Percentiles rank a stretch among this genome's conserved stretches.
phyloP scores from a whole-genome alignment of 1,284 basidiomycete genomes.

The Leccinum angustisporum region DNA sequence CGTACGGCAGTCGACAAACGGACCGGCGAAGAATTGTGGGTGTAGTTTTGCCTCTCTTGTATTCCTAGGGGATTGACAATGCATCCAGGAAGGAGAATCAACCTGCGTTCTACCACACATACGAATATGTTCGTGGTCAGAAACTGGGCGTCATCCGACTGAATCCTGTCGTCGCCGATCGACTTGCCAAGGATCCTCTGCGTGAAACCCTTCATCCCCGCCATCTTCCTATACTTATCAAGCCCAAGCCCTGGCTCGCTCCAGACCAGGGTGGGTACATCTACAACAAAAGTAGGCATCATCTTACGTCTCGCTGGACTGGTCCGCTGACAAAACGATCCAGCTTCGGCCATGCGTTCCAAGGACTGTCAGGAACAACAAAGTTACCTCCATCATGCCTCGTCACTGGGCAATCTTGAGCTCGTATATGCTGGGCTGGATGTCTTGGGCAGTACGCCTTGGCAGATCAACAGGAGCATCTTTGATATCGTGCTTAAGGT shows the following conservation, averaged over 20 bases:
- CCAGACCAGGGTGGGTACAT: slow-evolving; percentile 86
- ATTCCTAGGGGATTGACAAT: not conserved
- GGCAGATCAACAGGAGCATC: slow-evolving; percentile 82
- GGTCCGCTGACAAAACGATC: slow-evolving; percentile 5
- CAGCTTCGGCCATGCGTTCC: slow-evolving; percentile 85
- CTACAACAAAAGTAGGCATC: slow-evolving; percentile 63
- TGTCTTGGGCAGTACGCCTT: slow-evolving; percentile 88
- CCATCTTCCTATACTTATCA: slow-evolving; percentile 94
- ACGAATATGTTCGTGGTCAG: slow-evolving; percentile 91
- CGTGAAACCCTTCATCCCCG: slow-evolving; percentile 86
- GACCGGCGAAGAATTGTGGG: slow-evolving; percentile 60
- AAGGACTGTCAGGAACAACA: slow-evolving; percentile 91
- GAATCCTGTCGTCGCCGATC: slow-evolving; percentile 79
- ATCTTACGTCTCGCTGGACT: not conserved
- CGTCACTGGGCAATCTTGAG: slow-evolving; percentile 76
- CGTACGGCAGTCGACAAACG: slow-evolving; percentile 57
- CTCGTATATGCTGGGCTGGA: slow-evolving; percentile 88
- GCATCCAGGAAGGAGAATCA: slow-evolving; percentile 71
- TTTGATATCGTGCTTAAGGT: slow-evolving; percentile 73
- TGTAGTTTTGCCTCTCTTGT: slow-evolving; percentile 13
- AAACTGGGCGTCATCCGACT: slow-evolving; percentile 91
- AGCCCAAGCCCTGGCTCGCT: slow-evolving; percentile 85
- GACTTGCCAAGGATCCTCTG: slow-evolving; percentile 78
- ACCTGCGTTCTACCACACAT: slow-evolving; percentile 89
- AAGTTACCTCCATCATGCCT: slow-evolving; percentile 78